Evolutionary conservation across 805 yeast species (phyloP), one percentile per base, ranked within the genome.

Genomic region (Ogataea pini): DNA sequence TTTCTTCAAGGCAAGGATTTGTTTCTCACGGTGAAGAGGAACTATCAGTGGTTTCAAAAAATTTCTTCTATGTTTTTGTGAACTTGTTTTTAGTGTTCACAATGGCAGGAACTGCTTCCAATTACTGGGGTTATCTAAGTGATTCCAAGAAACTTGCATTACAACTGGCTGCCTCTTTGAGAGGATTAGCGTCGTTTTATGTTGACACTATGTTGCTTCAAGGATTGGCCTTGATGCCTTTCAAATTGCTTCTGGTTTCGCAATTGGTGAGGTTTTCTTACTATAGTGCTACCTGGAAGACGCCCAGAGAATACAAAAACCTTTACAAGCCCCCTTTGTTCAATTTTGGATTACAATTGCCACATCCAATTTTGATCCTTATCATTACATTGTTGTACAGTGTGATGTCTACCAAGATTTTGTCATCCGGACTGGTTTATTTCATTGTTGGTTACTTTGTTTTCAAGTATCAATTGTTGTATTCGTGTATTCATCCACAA

Each of bases 21-120:
- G 83, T 95, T 0, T 89, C 97, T 5, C 85, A 86, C 59, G 91
- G 96, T 33, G 98, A 94, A 56, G 96, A 88, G 56, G 98, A 94
- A 64, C 70, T 90, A 14, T 86, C 96, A 0, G 80, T 90, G 19
- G 95, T 92, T 2, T 83, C 94, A 22, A 92, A 92, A 69, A 94
- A 94, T 71, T 92, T 91, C 70, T 91, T 94, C 64, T 94, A 90
- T 67, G 86, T 91, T 31, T 94, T 94, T 70, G 96, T 92, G 54
- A 92, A 92, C 67, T 75, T 94, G 77, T 94, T 92, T 63, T 73
- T 92, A 62, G 96, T 92, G 22, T 94, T 94, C 71, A 92, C 98
- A 1, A 78, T 91, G 60, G 96, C 95, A 7, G 96, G 97, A 54
- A 89, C 97, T 0, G 92, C 94, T 1, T 83, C 94, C 5, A 82